Percentiles rank a stretch among this genome's conserved stretches.
These are phyloP conservation scores for Cystobasidium sp. DNA, from an alignment of 1,284 basidiomycete genomes.

Conservation along the genomic window DNA sequence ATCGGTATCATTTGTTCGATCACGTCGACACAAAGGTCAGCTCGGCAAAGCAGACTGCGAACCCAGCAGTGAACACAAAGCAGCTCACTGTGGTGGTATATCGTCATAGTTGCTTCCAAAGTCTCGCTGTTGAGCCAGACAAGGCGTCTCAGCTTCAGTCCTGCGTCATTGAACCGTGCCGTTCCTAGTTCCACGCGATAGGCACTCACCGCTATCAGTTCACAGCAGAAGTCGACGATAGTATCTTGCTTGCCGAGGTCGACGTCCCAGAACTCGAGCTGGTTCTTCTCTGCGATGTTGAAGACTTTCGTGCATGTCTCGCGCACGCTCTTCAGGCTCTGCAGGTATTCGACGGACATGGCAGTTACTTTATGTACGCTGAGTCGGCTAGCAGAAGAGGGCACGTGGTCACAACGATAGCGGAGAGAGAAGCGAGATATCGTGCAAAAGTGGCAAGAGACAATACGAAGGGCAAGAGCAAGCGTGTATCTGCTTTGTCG, in stretches of 20 bases:
- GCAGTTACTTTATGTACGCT: neutral
- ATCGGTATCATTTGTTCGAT: conserved; percentile 2
- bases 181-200: neutral
- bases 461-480: no score
- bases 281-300: conserved; percentile 70
- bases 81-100: conserved; percentile 72
- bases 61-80: neutral
- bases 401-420: conserved; percentile 4
- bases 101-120: conserved; percentile 72
- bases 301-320: conserved; percentile 80
- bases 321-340: conserved; percentile 83
- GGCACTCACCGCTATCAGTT: conserved; percentile 71
- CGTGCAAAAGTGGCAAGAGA: no score
- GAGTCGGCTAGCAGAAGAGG: neutral
- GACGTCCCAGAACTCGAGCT: conserved; percentile 84
- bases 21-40: conserved; percentile 4
- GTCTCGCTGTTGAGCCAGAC: conserved; percentile 66
- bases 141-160: neutral
- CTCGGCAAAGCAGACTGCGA: neutral
- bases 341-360: conserved; percentile 65
- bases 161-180: neutral
- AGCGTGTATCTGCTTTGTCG: no score
- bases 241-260: conserved; percentile 72
- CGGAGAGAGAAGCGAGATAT: no score
- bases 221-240: conserved; percentile 78